Conservation (phyloP, 2,329 filamentous ascomycete species). For the Sarocladiaceae sp. region DNA sequence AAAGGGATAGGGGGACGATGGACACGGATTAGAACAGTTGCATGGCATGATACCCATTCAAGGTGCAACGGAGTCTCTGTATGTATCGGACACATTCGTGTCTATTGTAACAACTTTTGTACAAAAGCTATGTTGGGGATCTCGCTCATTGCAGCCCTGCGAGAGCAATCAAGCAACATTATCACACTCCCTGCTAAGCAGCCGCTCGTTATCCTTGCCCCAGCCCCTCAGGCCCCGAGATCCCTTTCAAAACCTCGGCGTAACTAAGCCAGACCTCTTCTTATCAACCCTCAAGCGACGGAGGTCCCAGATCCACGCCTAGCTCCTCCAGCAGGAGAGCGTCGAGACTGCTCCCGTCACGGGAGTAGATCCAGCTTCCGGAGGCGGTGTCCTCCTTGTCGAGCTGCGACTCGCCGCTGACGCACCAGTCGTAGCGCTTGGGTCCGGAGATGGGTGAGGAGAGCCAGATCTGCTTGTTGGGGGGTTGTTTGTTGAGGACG, state of each 20-base stretch:
- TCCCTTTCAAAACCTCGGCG: no score
- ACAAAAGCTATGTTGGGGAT: no score
- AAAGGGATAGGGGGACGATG: neutral
- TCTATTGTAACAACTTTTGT: no score
- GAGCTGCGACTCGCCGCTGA: slow-evolving; percentile 60
- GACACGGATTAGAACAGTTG: neutral
- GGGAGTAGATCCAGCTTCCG: slow-evolving; percentile 81
- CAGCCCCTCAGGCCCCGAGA: no score
- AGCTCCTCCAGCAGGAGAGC: slow-evolving; percentile 72
- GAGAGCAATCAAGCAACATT: no score
- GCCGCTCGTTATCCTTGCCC: no score
- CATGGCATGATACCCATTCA: no score
- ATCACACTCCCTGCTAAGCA: no score
- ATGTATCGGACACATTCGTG: no score
- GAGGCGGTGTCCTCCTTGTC: slow-evolving; percentile 70
- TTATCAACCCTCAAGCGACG: slow-evolving; percentile 20
- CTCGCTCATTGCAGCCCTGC: no score
- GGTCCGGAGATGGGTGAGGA: slow-evolving; percentile 86
- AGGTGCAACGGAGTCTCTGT: no score
- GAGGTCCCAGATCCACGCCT: slow-evolving; percentile 51
- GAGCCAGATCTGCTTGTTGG: slow-evolving; percentile 96
- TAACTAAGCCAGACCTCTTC: no score
- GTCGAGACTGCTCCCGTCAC: slow-evolving; percentile 72
- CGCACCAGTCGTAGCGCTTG: slow-evolving; percentile 88
- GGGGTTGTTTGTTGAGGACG: slow-evolving; percentile 96